These are phyloP conservation scores for Hypoxylon rubiginosum DNA, from an alignment of 2,329 filamentous ascomycete species.

Conservation along the genomic window DNA sequence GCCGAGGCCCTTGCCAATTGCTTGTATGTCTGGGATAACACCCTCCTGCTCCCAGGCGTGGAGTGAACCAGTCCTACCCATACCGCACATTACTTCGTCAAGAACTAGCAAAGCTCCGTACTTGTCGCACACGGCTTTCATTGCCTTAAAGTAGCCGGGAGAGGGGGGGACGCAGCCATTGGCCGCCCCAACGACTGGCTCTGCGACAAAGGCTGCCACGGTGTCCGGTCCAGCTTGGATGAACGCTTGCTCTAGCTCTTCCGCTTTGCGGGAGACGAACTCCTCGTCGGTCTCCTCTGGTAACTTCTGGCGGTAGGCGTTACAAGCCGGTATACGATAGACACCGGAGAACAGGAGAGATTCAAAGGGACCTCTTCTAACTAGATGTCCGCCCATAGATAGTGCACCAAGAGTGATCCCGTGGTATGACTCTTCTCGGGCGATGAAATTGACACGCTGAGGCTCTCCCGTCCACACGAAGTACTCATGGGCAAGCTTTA, in stretches of 20 bases:
- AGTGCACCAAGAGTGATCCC: slow-evolving; percentile 76
- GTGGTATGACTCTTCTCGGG: slow-evolving; percentile 76
- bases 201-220: slow-evolving; percentile 75
- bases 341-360: slow-evolving; percentile 68
- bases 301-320: slow-evolving; percentile 70
- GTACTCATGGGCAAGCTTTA: slow-evolving; percentile 77
- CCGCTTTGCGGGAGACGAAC: slow-evolving; percentile 70
- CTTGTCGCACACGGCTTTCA: slow-evolving; percentile 73
- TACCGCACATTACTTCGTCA: slow-evolving; percentile 74
- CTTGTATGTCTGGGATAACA: slow-evolving; percentile 70
- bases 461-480: slow-evolving; percentile 69
- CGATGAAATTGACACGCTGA: slow-evolving; percentile 71
- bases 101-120: slow-evolving; percentile 76
- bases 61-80: slow-evolving; percentile 64
- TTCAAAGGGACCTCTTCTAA: slow-evolving; percentile 69
- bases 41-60: slow-evolving; percentile 68
- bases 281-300: slow-evolving; percentile 64
- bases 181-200: slow-evolving; percentile 77
- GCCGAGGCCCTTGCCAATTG: slow-evolving; percentile 73
- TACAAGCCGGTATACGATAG: slow-evolving; percentile 72
- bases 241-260: slow-evolving; percentile 75
- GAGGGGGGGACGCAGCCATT: slow-evolving; percentile 71
- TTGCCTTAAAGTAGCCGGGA: slow-evolving; percentile 73
- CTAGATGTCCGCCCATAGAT: slow-evolving; percentile 70
- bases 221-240: slow-evolving; percentile 70